phyloP scores from a whole-genome alignment of 169 alveolate genomes.

The Plasmodium billcollinsi region DNA sequence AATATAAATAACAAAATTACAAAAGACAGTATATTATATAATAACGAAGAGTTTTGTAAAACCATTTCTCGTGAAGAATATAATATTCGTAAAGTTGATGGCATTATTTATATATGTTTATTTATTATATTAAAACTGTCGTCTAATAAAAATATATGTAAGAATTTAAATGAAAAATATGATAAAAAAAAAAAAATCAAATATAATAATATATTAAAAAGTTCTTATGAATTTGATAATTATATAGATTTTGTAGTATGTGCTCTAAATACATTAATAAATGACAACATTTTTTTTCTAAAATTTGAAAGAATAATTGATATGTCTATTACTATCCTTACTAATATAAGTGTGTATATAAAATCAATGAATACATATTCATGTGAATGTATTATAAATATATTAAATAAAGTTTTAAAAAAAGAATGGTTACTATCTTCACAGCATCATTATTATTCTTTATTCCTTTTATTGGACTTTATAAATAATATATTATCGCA shows the following conservation, averaged over 20 bases:
- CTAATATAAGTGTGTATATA: slow-evolving; percentile 71
- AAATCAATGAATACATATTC: slow-evolving; percentile 66
- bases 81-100: slow-evolving; percentile 68
- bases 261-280: slow-evolving; percentile 26
- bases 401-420: slow-evolving; percentile 69
- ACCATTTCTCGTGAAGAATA: slow-evolving; percentile 49
- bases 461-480: slow-evolving; percentile 72
- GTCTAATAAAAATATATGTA: slow-evolving; percentile 47
- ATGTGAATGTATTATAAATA: slow-evolving; percentile 64
- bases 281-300: slow-evolving; percentile 62
- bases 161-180: slow-evolving; percentile 60
- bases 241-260: slow-evolving; percentile 63
- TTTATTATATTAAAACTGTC: slow-evolving; percentile 65
- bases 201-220: slow-evolving; percentile 21
- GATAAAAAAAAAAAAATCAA: slow-evolving; percentile 57
- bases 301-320: slow-evolving; percentile 68
- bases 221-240: slow-evolving; percentile 32
- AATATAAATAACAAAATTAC: neutral
- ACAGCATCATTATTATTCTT: slow-evolving; percentile 50
- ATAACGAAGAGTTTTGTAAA: slow-evolving; percentile 36
- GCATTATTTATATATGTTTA: slow-evolving; percentile 61
- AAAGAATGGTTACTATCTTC: slow-evolving; percentile 75
- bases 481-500: slow-evolving; percentile 67
- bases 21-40: neutral
- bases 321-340: slow-evolving; percentile 69